Evolutionary conservation across 768 basidiomycete genomes (phyloP), one percentile per base, ranked within the genome.

Genomic region (Naematelia encephala): DNA sequence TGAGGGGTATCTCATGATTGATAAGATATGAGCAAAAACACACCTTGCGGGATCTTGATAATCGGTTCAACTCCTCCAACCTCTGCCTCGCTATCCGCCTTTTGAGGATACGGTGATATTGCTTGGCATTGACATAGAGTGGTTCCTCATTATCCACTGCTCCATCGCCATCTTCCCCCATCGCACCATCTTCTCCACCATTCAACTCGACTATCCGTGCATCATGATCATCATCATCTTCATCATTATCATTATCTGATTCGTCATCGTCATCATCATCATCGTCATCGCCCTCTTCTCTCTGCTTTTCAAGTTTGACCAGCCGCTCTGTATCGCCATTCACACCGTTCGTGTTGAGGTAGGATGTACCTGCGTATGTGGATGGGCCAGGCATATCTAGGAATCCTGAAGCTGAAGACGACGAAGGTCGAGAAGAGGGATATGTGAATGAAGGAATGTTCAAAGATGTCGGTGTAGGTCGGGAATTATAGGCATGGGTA

Each of bases 71-170:
- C 78, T 98, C 94, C 71, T 96, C 93, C 53, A 97, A 82, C 50
- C 96, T 83, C 2, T 91, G 90, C 45, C 94, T 81, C 4, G 94
- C 92, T 66, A 89, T 84, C 56, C 96, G 84, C 63, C 96, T 84
- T 81, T 98, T 97, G 78, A 99, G 84, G 70, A 99, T 98, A 74
- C 96, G 89, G 70, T 93, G 91, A 77, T 98, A 99, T 79, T 99
- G 96, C 76, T 99, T 99, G 60, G 96, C 94, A 70, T 99, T 99
- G 59, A 99, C 96, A 80, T 97, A 97, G 67, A 99, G 86, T 25
- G 96, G 94, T 77, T 99, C 94, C 64, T 97, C 92, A 79, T 97
- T 93, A 68, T 90, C 82, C 59, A 60, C 68, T 34, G 14, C 34
- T 23, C 49, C 69, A 43, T 49, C 61, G 0, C 43, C 60, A 14